Conservation (phyloP, 2,329 filamentous ascomycete species). For the Aspergillus aculeatinus region DNA sequence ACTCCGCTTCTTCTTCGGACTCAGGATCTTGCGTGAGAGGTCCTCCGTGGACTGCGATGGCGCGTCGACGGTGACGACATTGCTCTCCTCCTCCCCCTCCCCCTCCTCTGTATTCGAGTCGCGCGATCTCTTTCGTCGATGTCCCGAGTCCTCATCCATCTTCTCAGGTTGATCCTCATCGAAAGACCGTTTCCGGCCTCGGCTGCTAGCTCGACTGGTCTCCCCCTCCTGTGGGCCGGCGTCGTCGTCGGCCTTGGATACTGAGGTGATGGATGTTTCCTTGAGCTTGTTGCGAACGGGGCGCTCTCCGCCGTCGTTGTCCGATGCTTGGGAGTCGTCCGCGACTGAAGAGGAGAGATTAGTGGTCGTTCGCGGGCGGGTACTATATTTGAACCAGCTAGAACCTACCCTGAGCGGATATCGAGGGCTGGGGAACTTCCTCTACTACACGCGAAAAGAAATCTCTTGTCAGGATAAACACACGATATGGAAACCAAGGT, state of each 20-base stretch:
- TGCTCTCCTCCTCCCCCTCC: conserved; percentile 20
- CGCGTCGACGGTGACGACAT: neutral
- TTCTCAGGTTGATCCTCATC: conserved; percentile 33
- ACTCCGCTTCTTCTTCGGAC: conserved; percentile 47
- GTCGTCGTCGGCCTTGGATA: conserved; percentile 15
- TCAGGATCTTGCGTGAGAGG: conserved; percentile 27
- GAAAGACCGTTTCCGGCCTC: conserved; percentile 37
- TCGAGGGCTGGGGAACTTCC: neutral
- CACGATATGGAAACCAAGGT: neutral
- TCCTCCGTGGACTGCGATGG: conserved; percentile 18
- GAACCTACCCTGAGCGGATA: neutral
- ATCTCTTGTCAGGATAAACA: neutral
- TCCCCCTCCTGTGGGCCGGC: conserved; percentile 9
- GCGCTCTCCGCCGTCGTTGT: conserved; percentile 51
- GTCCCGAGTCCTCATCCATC: conserved; percentile 29
- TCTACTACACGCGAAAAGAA: neutral
- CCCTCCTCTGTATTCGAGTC: conserved; percentile 39
- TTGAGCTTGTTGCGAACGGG: conserved; percentile 62
- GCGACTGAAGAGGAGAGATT: conserved; percentile 14
- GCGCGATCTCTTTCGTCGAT: conserved; percentile 45
- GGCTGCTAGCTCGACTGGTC: conserved; percentile 23
- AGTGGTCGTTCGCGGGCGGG: neutral
- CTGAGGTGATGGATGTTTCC: conserved; percentile 58
- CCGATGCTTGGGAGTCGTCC: conserved; percentile 32
- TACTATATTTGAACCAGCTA: neutral